Percentiles rank a stretch among this genome's conserved stretches.
Evolutionary conservation across 2,329 filamentous ascomycete species (phyloP).

Genomic region (Talaromyces sp.): DNA sequence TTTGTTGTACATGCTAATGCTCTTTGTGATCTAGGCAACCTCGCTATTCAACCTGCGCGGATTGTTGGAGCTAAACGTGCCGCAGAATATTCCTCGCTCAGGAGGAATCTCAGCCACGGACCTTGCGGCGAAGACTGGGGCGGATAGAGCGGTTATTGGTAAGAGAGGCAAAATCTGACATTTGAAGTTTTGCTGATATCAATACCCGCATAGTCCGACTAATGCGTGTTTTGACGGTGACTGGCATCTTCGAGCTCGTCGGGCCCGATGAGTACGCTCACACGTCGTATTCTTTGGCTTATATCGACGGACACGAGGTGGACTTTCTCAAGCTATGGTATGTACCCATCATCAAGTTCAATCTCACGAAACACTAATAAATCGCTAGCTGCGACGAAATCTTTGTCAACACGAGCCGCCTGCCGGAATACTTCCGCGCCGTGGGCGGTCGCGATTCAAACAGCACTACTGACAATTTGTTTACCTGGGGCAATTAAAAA

Average conservation of each 20-base stretch:
- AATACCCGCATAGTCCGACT: constrained; percentile 15
- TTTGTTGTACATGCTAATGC: neutral
- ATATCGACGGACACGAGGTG: constrained; percentile 19
- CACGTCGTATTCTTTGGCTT: constrained; percentile 22
- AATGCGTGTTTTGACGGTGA: constrained; percentile 24
- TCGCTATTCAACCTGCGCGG: constrained; percentile 16
- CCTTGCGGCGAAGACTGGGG: constrained; percentile 25
- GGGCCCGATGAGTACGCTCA: constrained; percentile 23
- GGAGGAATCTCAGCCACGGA: constrained; percentile 15
- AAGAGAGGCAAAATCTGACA: neutral
- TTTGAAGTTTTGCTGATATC: neutral
- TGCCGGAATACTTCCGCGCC: constrained; percentile 21
- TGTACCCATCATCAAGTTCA: neutral
- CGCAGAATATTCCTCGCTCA: constrained; percentile 21
- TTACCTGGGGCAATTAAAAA: constrained; percentile 23
- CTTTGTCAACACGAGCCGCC: constrained; percentile 2
- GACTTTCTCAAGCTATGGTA: constrained; percentile 23
- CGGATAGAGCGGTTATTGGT: constrained; percentile 22
- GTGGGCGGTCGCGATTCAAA: constrained; percentile 23
- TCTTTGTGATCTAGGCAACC: neutral
- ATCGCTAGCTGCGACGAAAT: constrained; percentile 8
- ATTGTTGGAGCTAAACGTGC: constrained; percentile 16
- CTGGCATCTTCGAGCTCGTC: constrained; percentile 22
- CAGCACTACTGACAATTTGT: constrained; percentile 19
- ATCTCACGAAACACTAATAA: neutral